phyloP scores from a whole-genome alignment of 2,329 filamentous ascomycete species.

The Fusarium buxicola region DNA sequence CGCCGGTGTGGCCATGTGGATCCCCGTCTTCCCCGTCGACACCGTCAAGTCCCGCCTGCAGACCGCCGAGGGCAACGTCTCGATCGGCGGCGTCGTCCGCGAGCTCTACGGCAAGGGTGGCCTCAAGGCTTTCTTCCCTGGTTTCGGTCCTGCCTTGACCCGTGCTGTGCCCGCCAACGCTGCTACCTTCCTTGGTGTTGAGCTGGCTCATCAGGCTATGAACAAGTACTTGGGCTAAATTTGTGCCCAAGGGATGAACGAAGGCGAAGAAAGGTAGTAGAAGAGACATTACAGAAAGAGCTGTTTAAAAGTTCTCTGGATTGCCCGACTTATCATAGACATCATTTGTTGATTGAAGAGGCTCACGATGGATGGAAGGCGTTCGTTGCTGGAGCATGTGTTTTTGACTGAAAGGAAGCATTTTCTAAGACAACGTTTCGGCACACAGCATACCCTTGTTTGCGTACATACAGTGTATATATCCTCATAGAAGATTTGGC shows the following conservation, averaged over 20 bases:
- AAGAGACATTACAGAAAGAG: conserved; percentile 2
- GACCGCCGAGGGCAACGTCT: conserved; percentile 87
- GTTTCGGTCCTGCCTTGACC: conserved; percentile 90
- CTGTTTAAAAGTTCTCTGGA: conserved; percentile 24
- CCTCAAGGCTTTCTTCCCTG: conserved; percentile 94
- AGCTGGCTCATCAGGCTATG: conserved; percentile 86
- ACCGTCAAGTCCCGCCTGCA: conserved; percentile 96
- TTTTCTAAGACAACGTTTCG: conserved; percentile 2
- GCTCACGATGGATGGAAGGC: conserved; percentile 27
- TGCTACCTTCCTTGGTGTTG: conserved; percentile 90
- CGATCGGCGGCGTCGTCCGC: conserved; percentile 81
- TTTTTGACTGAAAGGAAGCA: conserved; percentile 3
- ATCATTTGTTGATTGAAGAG: conserved; percentile 5
- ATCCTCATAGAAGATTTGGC: conserved; percentile 26
- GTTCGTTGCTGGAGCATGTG: conserved; percentile 8
- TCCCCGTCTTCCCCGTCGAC: conserved; percentile 96
- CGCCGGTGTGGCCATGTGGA: conserved; percentile 98
- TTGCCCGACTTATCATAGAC: conserved; percentile 12
- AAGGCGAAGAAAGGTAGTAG: background rate
- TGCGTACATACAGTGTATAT: conserved; percentile 10
- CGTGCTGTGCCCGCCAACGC: conserved; percentile 96
- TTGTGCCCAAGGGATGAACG: background rate
- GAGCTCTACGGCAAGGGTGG: conserved; percentile 88
- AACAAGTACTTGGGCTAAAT: conserved; percentile 72
- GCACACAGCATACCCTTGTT: conserved; percentile 23